Base-by-base conservation (phyloP, 1,139 yeast genomes). In the Yamadazyma atmosphaerica region DNA sequence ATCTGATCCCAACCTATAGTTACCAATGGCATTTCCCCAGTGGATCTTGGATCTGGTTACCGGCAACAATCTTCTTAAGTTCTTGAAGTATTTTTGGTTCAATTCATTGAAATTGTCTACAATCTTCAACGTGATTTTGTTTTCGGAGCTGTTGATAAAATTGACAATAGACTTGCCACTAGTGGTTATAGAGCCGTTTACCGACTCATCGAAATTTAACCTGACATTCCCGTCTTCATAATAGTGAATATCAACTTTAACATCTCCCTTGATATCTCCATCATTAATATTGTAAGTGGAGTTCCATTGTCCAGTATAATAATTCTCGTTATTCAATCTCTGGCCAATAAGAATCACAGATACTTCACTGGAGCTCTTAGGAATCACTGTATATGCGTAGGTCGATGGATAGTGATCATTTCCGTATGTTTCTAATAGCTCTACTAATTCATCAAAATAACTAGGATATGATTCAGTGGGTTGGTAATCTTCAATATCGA, bases 221-320 rank as follows among this genome's bases (percentile, higher is more conserved):
- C 94, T 73, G 15, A 92, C 98, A 54, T 92, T 92, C 22, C 98
- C 98, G 51, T 92, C 98, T 63, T 92, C 98, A 58, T 78, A 92
- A 62, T 90, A 92, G 61, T 92, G 98, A 33, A 90, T 85, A 48
- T 86, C 92, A 30, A 89, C 74, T 28, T 63, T 62, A 24, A 88
- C 70, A 11, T 59, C 55, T 4, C 95, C 96, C 1, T 52, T 50
- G 11, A 85, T 50, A 7, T 56, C 40, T 0, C 64, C 60, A 2
- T 62, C 58, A 43, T 71, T 60, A 35, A 77, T 64, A 4, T 63
- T 55, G 58, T 87, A 92, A 49, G 72, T 68, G 0, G 95, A 81
- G 39, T 74, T 76, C 97, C 98, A 90, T 58, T 81, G 79, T 7
- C 98, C 98, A 50, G 89, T 88, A 77, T 92, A 88, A 64, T 72